These are phyloP conservation scores for Lachnellula arida DNA, from an alignment of 2,329 filamentous ascomycete genomes.

Conservation along the genomic window DNA sequence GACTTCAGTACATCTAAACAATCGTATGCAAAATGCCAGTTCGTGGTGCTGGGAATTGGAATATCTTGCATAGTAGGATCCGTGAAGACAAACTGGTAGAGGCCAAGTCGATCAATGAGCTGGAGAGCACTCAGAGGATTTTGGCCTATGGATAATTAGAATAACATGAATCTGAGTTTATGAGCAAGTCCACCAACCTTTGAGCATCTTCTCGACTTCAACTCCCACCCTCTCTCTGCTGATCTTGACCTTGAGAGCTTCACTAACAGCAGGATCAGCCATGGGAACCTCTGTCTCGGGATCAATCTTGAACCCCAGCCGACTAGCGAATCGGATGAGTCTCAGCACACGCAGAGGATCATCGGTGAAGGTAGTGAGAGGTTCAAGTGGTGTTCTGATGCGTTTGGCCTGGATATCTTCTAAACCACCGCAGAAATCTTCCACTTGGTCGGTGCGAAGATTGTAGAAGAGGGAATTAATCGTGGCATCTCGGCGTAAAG, in stretches of 20 bases:
- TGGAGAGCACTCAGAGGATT: conserved; percentile 58
- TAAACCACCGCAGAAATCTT: conserved; percentile 81
- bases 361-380: conserved; percentile 89
- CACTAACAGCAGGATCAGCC: conserved; percentile 71
- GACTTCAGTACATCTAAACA: conserved; percentile 50
- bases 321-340: conserved; percentile 84
- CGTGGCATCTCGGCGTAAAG: conserved; percentile 82
- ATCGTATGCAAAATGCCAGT: conserved; percentile 61
- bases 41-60: conserved; percentile 50
- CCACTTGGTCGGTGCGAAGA: conserved; percentile 69
- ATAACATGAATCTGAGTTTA: conserved; percentile 1
- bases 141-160: conserved; percentile 39
- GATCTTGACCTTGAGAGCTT: conserved; percentile 80
- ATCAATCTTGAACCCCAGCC: conserved; percentile 76
- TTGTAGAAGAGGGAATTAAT: conserved; percentile 98
- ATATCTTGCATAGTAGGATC: conserved; percentile 55
- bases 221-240: conserved; percentile 83
- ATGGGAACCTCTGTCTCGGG: conserved; percentile 64
- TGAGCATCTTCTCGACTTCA: conserved; percentile 89
- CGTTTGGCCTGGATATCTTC: conserved; percentile 66
- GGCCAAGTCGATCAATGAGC: conserved; percentile 59
- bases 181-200: conserved; percentile 43
- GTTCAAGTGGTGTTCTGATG: conserved; percentile 81
- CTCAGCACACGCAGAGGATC: conserved; percentile 85
- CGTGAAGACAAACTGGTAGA: conserved; percentile 71